Conservation (phyloP, 108 stramenopile species). For the Skeletonema grethae region DNA sequence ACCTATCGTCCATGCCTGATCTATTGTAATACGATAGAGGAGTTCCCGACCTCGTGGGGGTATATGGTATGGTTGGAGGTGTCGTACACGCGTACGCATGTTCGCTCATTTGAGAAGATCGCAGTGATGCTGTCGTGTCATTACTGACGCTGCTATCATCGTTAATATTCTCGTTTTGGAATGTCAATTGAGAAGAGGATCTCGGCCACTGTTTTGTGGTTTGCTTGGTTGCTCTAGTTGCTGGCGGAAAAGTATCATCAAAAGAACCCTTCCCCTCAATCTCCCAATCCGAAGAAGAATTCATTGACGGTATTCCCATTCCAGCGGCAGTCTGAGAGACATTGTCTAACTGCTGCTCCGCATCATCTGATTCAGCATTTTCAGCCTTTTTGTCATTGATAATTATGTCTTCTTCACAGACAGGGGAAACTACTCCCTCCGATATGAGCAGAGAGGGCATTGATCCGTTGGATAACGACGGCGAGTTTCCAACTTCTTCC, state of each 20-base stretch:
- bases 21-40: constrained; percentile 1
- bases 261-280: neutral
- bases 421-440: constrained; percentile 7
- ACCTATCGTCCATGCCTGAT: neutral
- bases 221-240: neutral
- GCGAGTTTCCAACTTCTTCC: neutral
- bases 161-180: neutral
- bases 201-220: neutral
- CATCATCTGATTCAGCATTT: neutral
- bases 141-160: neutral
- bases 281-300: constrained; percentile 1
- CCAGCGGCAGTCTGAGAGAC: neutral
- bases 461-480: neutral
- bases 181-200: constrained; percentile 3
- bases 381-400: neutral
- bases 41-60: neutral
- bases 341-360: neutral
- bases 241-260: constrained; percentile 13
- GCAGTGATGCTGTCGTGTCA: neutral
- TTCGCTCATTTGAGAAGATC: neutral
- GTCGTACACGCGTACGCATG: neutral
- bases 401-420: neutral
- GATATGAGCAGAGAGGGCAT: constrained; percentile 7
- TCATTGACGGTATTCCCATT: neutral
- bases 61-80: neutral